Percentiles rank a stretch among this genome's conserved stretches.
Conservation (phyloP, 2,329 filamentous ascomycete species). For the Elsinoe arachidis region DNA sequence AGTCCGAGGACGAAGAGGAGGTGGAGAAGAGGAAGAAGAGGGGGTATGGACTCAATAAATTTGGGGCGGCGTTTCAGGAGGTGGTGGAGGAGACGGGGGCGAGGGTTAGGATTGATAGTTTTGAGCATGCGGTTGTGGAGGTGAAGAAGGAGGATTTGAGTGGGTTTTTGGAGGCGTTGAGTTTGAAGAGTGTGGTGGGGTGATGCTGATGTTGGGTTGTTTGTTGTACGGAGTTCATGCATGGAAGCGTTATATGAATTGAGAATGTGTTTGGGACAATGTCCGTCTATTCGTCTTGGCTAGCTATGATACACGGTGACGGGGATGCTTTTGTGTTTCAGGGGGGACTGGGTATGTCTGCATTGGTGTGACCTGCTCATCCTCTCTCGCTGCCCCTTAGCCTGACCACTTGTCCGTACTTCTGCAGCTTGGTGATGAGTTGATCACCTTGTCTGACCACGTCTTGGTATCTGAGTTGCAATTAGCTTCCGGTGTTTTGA, state of each 20-base stretch:
- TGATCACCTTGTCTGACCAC: slow-evolving; percentile 96
- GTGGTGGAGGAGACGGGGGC: slow-evolving; percentile 87
- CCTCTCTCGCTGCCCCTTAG: slow-evolving; percentile 90
- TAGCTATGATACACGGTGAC: not conserved
- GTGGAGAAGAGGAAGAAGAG: slow-evolving; percentile 47
- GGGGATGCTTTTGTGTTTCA: too few relatives aligned
- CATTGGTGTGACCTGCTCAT: slow-evolving; percentile 30
- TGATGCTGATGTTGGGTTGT: slow-evolving; percentile 21
- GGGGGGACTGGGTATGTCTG: not conserved
- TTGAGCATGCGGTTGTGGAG: slow-evolving; percentile 95
- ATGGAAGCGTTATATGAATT: not conserved
- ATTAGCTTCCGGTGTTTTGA: too few relatives aligned
- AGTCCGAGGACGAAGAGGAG: slow-evolving; percentile 42
- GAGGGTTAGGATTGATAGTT: slow-evolving; percentile 84
- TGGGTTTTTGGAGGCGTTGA: slow-evolving; percentile 83
- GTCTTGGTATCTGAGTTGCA: slow-evolving; percentile 60
- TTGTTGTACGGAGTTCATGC: not conserved
- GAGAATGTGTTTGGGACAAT: not conserved
- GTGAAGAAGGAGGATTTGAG: slow-evolving; percentile 93
- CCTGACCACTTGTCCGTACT: slow-evolving; percentile 94
- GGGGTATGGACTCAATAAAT: slow-evolving; percentile 74
- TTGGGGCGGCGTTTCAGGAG: slow-evolving; percentile 91
- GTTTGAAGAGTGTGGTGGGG: slow-evolving; percentile 76
- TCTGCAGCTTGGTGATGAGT: slow-evolving; percentile 97
- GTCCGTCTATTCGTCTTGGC: not conserved